Evolutionary conservation across 768 basidiomycete species (phyloP).

Genomic region (Tricholoma sp.): DNA sequence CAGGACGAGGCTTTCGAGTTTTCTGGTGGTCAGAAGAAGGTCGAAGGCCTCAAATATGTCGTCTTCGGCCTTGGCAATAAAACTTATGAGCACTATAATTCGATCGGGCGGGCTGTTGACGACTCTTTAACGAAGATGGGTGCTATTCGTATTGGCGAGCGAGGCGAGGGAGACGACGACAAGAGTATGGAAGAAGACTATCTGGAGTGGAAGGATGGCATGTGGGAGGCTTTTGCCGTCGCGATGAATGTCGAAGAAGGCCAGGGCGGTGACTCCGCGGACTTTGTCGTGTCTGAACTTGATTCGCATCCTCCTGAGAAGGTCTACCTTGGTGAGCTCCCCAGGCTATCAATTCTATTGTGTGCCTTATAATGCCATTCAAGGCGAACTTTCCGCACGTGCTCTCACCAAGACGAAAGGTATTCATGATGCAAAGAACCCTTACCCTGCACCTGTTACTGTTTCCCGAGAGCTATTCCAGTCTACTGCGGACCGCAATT

Average conservation of each 20-base stretch:
- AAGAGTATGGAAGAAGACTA: constrained; percentile 99
- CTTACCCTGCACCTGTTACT: constrained; percentile 80
- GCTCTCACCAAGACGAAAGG: constrained; percentile 92
- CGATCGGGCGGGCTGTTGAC: constrained; percentile 81
- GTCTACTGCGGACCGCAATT: constrained; percentile 72
- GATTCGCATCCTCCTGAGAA: constrained; percentile 74
- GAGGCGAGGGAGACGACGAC: constrained; percentile 97
- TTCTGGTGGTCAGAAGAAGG: constrained; percentile 66
- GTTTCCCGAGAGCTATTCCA: constrained; percentile 82
- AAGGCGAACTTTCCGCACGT: constrained; percentile 93
- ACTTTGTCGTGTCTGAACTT: constrained; percentile 89
- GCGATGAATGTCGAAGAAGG: constrained; percentile 91
- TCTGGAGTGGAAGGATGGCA: constrained; percentile 96
- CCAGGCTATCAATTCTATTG: background rate
- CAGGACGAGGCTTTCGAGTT: constrained; percentile 87
- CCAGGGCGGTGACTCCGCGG: constrained; percentile 89
- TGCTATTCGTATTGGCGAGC: constrained; percentile 77
- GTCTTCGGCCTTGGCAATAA: constrained; percentile 90
- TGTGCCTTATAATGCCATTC: constrained; percentile 9
- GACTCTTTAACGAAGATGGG: constrained; percentile 71
- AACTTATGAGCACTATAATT: constrained; percentile 96
- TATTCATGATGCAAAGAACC: constrained; percentile 97
- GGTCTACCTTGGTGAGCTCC: constrained; percentile 78
- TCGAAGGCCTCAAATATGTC: constrained; percentile 89
- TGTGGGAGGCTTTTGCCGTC: constrained; percentile 90